These are phyloP conservation scores for Leccinum rimulosum DNA, from an alignment of 768 basidiomycete genomes.

Conservation along the genomic window DNA sequence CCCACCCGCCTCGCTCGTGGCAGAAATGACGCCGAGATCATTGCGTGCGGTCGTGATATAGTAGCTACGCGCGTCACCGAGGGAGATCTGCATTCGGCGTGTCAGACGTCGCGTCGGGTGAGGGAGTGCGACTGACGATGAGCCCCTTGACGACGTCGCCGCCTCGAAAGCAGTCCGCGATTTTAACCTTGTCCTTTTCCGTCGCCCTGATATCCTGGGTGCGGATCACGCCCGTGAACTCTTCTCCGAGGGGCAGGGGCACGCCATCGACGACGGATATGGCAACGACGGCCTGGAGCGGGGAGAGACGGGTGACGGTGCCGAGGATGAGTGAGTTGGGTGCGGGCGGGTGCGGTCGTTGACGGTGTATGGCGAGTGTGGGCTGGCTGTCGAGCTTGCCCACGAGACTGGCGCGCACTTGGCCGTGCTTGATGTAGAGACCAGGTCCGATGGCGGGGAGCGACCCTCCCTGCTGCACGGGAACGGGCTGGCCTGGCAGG, in stretches of 20 bases:
- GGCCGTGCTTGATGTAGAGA: slow-evolving; percentile 60
- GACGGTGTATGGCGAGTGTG: slow-evolving; percentile 57
- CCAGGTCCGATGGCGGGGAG: slow-evolving; percentile 61
- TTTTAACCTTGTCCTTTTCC: slow-evolving; percentile 86
- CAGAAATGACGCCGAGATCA: slow-evolving; percentile 89
- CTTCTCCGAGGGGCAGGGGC: slow-evolving; percentile 79
- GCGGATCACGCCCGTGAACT: slow-evolving; percentile 87
- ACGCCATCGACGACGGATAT: slow-evolving; percentile 87
- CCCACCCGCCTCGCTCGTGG: slow-evolving; percentile 71
- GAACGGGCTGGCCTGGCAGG: slow-evolving; percentile 79
- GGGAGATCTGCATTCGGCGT: slow-evolving; percentile 60
- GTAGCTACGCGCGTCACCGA: slow-evolving; percentile 90
- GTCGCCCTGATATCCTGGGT: slow-evolving; percentile 87
- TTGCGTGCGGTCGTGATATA: slow-evolving; percentile 90
- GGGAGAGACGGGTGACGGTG: slow-evolving; percentile 77
- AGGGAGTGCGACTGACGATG: slow-evolving; percentile 56
- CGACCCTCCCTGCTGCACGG: slow-evolving; percentile 53
- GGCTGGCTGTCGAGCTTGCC: slow-evolving; percentile 55
- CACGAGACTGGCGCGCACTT: slow-evolving; percentile 66
- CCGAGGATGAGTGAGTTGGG: slow-evolving; percentile 80
- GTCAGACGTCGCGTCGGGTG: slow-evolving; percentile 4
- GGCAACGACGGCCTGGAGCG: slow-evolving; percentile 76
- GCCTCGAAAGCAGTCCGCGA: slow-evolving; percentile 87
- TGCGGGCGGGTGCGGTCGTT: slow-evolving; percentile 70
- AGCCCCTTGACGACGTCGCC: slow-evolving; percentile 87